Evolutionary conservation across 495 filamentous ascomycete species (phyloP).

Genomic region (Penicillium lagena): DNA sequence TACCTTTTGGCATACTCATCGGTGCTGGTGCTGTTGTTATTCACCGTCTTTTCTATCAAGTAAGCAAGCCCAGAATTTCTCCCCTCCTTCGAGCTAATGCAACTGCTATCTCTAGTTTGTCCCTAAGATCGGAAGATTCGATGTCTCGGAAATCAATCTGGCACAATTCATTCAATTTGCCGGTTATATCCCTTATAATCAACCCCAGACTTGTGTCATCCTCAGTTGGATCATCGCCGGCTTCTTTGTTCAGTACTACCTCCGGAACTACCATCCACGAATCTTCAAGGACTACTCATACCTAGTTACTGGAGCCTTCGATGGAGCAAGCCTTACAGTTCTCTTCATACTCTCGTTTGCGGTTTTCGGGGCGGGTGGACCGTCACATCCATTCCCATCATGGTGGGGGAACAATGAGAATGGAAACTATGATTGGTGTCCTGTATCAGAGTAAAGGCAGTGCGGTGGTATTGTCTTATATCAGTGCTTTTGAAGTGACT

Average conservation of each 20-base stretch:
- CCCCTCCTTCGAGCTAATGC: background rate
- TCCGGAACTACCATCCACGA: constrained; percentile 41
- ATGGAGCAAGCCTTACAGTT: constrained; percentile 44
- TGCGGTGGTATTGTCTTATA: background rate
- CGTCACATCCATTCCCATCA: constrained; percentile 18
- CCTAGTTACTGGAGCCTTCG: constrained; percentile 47
- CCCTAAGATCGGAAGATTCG: constrained; percentile 21
- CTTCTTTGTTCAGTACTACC: constrained; percentile 45
- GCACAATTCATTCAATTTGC: constrained; percentile 37
- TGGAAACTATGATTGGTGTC: constrained; percentile 18
- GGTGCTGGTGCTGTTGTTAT: constrained; percentile 30
- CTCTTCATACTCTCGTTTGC: constrained; percentile 56
- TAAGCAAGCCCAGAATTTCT: constrained; percentile 9
- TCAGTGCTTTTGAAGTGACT: too few species aligned
- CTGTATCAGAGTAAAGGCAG: background rate
- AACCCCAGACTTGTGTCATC: constrained; percentile 33
- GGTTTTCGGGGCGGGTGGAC: constrained; percentile 44
- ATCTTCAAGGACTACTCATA: constrained; percentile 55
- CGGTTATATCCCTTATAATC: constrained; percentile 40
- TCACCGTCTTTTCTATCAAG: constrained; percentile 34
- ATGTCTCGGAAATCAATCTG: constrained; percentile 31
- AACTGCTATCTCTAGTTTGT: constrained; percentile 14
- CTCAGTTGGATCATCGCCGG: constrained; percentile 30
- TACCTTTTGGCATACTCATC: constrained; percentile 40
- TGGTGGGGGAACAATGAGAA: constrained; percentile 48